A percentile compares a stretch with the other conserved stretches of the same genome.
Evolutionary conservation across 140 eudicot genomes (phyloP).

Genomic region (Cichorium intybus): DNA sequence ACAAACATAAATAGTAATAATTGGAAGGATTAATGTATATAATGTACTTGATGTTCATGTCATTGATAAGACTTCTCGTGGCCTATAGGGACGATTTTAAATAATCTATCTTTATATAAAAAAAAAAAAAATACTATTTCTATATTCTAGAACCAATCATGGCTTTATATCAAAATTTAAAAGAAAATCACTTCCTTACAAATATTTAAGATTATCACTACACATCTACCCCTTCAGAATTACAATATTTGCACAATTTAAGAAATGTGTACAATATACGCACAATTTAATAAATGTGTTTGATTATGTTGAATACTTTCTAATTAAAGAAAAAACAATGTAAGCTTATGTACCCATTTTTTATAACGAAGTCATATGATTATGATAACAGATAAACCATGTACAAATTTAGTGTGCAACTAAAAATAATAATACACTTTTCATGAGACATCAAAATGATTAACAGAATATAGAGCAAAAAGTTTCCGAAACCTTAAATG

Average conservation of each 20-base stretch:
- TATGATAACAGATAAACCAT: neutral
- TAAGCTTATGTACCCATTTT: neutral
- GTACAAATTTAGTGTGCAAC: neutral
- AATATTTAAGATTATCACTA: conserved; percentile 10
- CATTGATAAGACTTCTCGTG: conserved; percentile 32
- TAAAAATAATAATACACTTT: neutral
- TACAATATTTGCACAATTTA: neutral
- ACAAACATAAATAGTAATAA: neutral
- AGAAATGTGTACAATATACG: conserved; percentile 3
- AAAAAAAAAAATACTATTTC: neutral
- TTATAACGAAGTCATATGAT: neutral
- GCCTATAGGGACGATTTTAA: conserved; percentile 21
- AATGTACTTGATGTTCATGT: conserved; percentile 25
- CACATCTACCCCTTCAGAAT: conserved; percentile 12
- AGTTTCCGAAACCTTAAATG: neutral
- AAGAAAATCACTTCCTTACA: neutral
- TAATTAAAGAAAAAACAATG: neutral
- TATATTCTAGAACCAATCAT: conserved; percentile 22
- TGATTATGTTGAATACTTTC: neutral
- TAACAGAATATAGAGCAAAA: neutral
- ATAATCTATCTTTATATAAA: conserved; percentile 16
- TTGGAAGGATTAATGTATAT: conserved; percentile 8
- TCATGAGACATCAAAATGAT: neutral
- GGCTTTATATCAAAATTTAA: neutral
- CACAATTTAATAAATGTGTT: neutral